Conservation (phyloP, 2,329 filamentous ascomycete species). For the Chrysoporthe deuterocubensis region DNA sequence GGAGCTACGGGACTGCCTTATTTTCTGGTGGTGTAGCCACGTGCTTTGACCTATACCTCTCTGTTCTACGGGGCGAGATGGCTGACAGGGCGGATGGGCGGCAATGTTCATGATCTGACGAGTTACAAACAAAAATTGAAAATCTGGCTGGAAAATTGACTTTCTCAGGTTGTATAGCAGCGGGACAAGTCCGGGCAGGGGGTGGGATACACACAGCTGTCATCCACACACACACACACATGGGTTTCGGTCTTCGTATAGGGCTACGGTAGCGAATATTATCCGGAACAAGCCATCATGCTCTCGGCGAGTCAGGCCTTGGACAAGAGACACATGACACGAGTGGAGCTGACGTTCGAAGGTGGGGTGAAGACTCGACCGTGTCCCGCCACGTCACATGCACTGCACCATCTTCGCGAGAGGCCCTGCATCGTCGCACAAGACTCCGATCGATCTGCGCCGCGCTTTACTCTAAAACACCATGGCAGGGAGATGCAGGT, state of each 20-base stretch:
- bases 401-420: not conserved
- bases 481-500: constrained; percentile 26
- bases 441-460: constrained; percentile 1
- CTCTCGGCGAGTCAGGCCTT: not conserved
- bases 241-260: constrained; percentile 5
- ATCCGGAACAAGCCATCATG: constrained; percentile 1
- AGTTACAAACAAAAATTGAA: constrained; percentile 17
- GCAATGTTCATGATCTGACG: constrained; percentile 10
- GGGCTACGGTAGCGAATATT: constrained; percentile 4
- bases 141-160: constrained; percentile 17
- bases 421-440: not conserved
- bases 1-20: constrained; percentile 8
- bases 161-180: constrained; percentile 16
- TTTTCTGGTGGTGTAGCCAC: constrained; percentile 7
- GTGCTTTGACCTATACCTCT: constrained; percentile 10
- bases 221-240: not conserved
- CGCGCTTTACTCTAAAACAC: not conserved
- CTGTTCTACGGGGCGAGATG: constrained; percentile 4
- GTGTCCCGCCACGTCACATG: constrained; percentile 23
- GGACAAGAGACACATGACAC: constrained; percentile 1
- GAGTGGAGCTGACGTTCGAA: not conserved
- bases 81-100: not conserved
- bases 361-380: not conserved
- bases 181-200: constrained; percentile 16
- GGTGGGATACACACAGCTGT: not conserved